phyloP scores from a whole-genome alignment of 2,329 filamentous ascomycete species.

The Alternaria postmessia region DNA sequence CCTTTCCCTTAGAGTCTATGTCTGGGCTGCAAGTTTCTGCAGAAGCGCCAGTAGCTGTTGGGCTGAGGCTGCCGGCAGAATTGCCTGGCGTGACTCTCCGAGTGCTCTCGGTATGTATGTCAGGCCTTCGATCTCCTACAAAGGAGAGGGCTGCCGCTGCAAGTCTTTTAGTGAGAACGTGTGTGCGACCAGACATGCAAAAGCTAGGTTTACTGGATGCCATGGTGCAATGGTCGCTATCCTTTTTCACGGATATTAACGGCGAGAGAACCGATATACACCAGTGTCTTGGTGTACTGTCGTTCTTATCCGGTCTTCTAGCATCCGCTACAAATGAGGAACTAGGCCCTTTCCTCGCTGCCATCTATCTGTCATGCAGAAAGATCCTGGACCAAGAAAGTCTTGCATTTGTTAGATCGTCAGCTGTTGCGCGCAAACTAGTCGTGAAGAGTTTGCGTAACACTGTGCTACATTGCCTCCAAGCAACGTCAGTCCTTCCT shows the following conservation, averaged over 20 bases:
- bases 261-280: conserved; percentile 67
- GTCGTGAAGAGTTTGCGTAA: conserved; percentile 86
- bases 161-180: conserved; percentile 78
- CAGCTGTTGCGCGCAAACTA: conserved; percentile 81
- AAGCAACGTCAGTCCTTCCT: conserved; percentile 37
- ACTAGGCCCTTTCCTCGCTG: conserved; percentile 70
- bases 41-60: conserved; percentile 43
- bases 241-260: conserved; percentile 61
- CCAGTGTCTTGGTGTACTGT: conserved; percentile 78
- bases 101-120: conserved; percentile 73
- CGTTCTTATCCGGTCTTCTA: conserved; percentile 79
- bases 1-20: conserved; percentile 89
- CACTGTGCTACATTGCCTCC: conserved; percentile 71
- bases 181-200: conserved; percentile 90
- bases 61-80: conserved; percentile 64
- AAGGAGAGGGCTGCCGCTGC: conserved; percentile 93
- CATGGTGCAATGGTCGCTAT: conserved; percentile 75
- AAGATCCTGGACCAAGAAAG: conserved; percentile 64
- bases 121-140: conserved; percentile 76
- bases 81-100: conserved; percentile 75
- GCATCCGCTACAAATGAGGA: conserved; percentile 76
- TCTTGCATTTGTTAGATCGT: conserved; percentile 68
- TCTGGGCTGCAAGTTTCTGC: conserved; percentile 60
- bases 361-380: conserved; percentile 72
- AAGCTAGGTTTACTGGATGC: conserved; percentile 72